Evolutionary conservation across 306 rosid species (phyloP), one percentile per base, ranked within the genome.

Genomic region (Biancaea sappan): DNA sequence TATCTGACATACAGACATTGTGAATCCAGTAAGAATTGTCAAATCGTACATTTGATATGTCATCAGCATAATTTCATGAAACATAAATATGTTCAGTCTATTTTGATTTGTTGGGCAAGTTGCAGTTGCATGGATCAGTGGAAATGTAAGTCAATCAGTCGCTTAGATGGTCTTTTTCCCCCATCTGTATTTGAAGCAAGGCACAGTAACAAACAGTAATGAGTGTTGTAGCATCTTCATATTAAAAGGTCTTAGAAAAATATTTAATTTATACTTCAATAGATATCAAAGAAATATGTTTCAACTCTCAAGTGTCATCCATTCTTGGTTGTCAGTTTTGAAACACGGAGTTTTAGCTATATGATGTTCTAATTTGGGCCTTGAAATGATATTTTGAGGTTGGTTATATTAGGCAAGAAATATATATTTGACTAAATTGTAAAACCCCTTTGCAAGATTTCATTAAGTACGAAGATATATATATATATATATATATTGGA

Each of bases 81-180:
- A 28, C 24, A 19, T 41, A 4, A 1, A 26, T 43, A 63, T 26
- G 52, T 43, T 46, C 19, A 41, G 24, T 29, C 38, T 54, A 56
- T 62, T 61, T 37, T 40, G n/a, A 51, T 71, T 44, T 70, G 48
- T 68, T 31, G 66, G 43, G 67, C 51, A 72, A 43, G 32, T 67
- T 73, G 48, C 56, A 72, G 44, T 59, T 66, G 74, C 53, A 18
- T 53, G 25, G 29, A 35, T 50, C 12, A 12, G 52, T 50, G 46
- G 37, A 48, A 41, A 25, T 69, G 71, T 28, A 62, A 59, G 68
- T 13, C 19, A 5, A 53, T 32, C 14, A 11, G 28, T 72, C 71
- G 25, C 68, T 66, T 77, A 51, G 52, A n/a, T 69, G 43, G 69
- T 62, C 21, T 70, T 76, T 19, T 58, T 44, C 68, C 53, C 64